Evolutionary conservation across 768 basidiomycete genomes (phyloP), one percentile per base, ranked within the genome.

Genomic region (Leccinellum rugosiceps): DNA sequence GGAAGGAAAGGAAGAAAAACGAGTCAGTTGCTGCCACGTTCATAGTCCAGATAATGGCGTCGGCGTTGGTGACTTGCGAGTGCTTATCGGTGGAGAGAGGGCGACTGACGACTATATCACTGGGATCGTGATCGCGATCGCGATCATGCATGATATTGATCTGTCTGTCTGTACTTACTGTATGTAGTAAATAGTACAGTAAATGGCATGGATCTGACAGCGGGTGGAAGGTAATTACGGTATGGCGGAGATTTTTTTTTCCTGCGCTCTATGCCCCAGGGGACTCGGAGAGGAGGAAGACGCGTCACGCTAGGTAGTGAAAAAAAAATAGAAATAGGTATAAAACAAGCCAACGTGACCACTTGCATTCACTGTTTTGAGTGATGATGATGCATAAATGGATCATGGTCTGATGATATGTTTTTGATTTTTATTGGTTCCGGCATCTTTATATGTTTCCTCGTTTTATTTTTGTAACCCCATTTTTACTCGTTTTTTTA

Each of bases 191-290:
- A 41, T n/a, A 43, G 9, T 43, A 19, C 11, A 43, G 19, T 43
- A 19, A 43, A 43, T 19, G 41, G 10, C 19, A 19, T 41, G 38
- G 0, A 10, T 41, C 2, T 67, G 65, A 61, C 64, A 65, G 64
- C 56, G 55, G 11, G 49, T 25, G 19, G 34, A 6, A 17, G 31
- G 14, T n/a, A 11, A 43, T 66, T 68, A 67, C 66, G 66, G 26
- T 47, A 69, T 51, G n/a, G 41, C 55, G 11, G 55, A 60, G 56
- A 26, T 10, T 35, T 65, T 66, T 21, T 11, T 32, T 68, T 66
- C 65, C 58, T 67, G 59, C 68, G 68, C 68, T 57, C 65, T 69
- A 69, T 54, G 25, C 26, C 70, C 68, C 11, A 13, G 41, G 41
- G 41, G 19, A 19, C n/a, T n/a, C n/a, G n/a, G n/a, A 43, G 41